Conservation (phyloP, 768 basidiomycete genomes). For the Psilocybe sp. region DNA sequence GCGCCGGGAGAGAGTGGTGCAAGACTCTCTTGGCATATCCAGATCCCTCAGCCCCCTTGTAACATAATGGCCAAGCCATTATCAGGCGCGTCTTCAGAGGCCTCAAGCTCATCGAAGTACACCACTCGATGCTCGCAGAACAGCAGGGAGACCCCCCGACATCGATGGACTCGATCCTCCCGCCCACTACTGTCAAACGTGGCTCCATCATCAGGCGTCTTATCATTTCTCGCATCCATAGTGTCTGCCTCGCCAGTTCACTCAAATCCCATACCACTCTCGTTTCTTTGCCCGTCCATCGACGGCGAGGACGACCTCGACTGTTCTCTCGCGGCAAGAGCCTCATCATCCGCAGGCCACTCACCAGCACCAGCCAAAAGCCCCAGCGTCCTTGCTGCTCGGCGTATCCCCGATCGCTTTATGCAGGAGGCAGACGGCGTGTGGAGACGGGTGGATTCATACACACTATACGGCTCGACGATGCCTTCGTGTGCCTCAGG, state of each 20-base stretch:
- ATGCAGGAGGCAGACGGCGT: slow-evolving; percentile 47
- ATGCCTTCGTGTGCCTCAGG: slow-evolving; percentile 40
- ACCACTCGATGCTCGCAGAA: slow-evolving; percentile 7
- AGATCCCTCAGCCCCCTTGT: slow-evolving; percentile 29
- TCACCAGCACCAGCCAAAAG: slow-evolving; percentile 7
- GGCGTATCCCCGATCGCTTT: slow-evolving; percentile 54
- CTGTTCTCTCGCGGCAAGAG: slow-evolving; percentile 2
- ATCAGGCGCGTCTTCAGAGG: slow-evolving; percentile 27
- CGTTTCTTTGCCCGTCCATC: slow-evolving; percentile 60
- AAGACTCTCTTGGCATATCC: slow-evolving; percentile 38
- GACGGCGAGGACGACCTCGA: slow-evolving; percentile 13
- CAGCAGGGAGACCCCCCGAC: slow-evolving; percentile 10
- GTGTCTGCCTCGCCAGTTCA: slow-evolving; percentile 44
- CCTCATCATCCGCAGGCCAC: slow-evolving; percentile 11
- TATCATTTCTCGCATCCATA: slow-evolving; percentile 57
- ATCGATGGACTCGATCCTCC: slow-evolving; percentile 20
- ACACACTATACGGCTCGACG: slow-evolving; percentile 72
- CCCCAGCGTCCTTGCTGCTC: slow-evolving; percentile 7
- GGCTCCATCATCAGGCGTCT: slow-evolving; percentile 47
- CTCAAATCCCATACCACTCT: slow-evolving; percentile 52
- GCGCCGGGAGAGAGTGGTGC: slow-evolving; percentile 14
- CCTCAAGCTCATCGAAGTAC: slow-evolving; percentile 19
- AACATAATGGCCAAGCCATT: slow-evolving; percentile 55
- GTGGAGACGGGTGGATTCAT: slow-evolving; percentile 55
- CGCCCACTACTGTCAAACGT: slow-evolving; percentile 10